These are phyloP conservation scores for Arctostaphylos glauca DNA, from an alignment of 148 eudicot species.

Conservation along the genomic window DNA sequence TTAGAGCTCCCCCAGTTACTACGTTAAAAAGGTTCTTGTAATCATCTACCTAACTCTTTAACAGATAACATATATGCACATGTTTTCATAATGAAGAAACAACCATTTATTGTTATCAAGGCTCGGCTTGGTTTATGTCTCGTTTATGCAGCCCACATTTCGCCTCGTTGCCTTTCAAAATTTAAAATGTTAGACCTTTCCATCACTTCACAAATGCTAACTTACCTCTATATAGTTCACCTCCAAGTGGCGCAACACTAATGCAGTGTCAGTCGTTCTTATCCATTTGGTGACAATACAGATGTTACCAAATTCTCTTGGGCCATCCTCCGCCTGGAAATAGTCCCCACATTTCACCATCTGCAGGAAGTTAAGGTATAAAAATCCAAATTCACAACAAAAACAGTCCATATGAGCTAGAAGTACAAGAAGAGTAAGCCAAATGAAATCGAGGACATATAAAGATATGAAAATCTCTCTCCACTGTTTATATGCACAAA, in stretches of 20 bases:
- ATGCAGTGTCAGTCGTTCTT: slow-evolving; percentile 52
- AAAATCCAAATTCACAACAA: not conserved
- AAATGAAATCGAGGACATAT: not conserved
- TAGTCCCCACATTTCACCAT: slow-evolving; percentile 86
- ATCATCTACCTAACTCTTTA: not conserved
- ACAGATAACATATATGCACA: not conserved
- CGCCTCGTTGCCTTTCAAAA: slow-evolving; percentile 43
- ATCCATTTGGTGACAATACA: slow-evolving; percentile 58
- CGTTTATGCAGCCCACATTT: slow-evolving; percentile 49
- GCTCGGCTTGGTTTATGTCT: not conserved
- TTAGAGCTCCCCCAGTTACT: not conserved
- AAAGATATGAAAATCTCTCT: not conserved
- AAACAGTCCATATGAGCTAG: not conserved
- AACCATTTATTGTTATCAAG: not conserved
- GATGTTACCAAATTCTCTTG: slow-evolving; percentile 81
- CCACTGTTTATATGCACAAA: not conserved
- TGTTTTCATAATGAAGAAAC: not conserved
- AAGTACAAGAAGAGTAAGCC: slow-evolving; percentile 1
- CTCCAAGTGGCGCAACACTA: slow-evolving; percentile 72
- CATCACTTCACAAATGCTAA: slow-evolving; percentile 5
- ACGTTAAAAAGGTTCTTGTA: not conserved
- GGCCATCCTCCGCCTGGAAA: slow-evolving; percentile 90
- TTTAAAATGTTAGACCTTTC: not conserved
- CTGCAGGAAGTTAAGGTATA: slow-evolving; percentile 36
- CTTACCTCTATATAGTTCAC: slow-evolving; percentile 75